Base-by-base conservation (phyloP, 192 early-diverging fungal species). In the Coemansia sp. region DNA sequence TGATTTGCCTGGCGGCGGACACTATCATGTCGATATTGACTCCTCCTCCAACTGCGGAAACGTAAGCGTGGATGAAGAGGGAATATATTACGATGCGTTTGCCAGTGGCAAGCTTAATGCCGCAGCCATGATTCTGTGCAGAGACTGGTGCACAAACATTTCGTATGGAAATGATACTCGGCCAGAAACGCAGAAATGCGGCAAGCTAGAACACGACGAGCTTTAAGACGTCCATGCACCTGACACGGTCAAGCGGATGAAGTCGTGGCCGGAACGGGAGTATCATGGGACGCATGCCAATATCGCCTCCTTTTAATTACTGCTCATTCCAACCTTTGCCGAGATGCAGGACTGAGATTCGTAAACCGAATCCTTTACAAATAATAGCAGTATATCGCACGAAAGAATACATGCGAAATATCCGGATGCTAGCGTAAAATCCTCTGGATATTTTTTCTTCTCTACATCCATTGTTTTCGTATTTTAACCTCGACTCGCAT, bases 121-220 rank as follows among this genome's bases (percentile, higher is more conserved):
- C 49, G 20, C 49, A 25, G 49, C 49, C 9, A 52, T 52, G 49
- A 22, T 25, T 11, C 49, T 25, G 23, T 52, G 49, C 49, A 52
- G 49, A 25, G 49, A 52, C 23, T 52, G 49, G 49, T 52, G 49
- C 49, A 52, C 49, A 52, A 52, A 52, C 23, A 52, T 52, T 25
- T 52, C 49, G 4, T 25, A 52, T 20, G 49, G 22, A 52, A 52
- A 52, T 25, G 49, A 52, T 29, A 52, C 49, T 52, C 49, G 49
- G 3, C 20, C 49, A 9, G 49, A 52, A 10, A 52, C 49, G 49
- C 49, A 52, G 23, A 52, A 52, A 2, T 52, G 49, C 9, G 49
- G 49, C 22, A 52, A 25, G 3, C 15, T 25, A 8, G 49, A 52
- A 14, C 49, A 52, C 2, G 49, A 52, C 23, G 49, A 52, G 49